Evolutionary conservation across 2,329 filamentous ascomycete species (phyloP).

Genomic region (Pestalotiopsis sp.): DNA sequence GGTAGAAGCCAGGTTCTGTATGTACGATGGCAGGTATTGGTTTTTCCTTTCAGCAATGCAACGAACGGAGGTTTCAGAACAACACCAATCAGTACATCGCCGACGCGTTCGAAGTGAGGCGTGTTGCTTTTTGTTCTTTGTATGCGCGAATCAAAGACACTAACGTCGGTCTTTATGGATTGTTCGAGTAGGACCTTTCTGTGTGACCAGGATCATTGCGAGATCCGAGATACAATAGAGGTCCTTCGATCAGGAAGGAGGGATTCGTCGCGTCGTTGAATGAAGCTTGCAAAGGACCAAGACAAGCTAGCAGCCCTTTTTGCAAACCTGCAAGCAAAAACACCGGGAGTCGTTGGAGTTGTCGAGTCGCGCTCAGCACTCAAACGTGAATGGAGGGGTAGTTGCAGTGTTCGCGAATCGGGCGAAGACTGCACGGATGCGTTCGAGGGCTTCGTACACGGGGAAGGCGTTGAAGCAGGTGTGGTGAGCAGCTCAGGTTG

Average conservation of each 20-base stretch:
- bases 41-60: not conserved
- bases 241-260: not conserved
- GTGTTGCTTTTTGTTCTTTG: not conserved
- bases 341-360: not conserved
- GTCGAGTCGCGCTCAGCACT: not conserved
- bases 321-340: not conserved
- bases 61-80: conserved; percentile 1
- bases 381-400: not conserved
- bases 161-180: conserved; percentile 12
- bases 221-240: not conserved
- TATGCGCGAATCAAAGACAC: conserved; percentile 13
- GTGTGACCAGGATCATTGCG: conserved; percentile 3
- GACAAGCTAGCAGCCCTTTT: not conserved
- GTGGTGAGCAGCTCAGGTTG: not conserved
- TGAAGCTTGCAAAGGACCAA: not conserved
- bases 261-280: not conserved
- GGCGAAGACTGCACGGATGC: not conserved
- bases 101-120: not conserved
- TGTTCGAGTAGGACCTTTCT: conserved; percentile 1
- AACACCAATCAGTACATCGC: conserved; percentile 5
- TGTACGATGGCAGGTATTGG: not conserved
- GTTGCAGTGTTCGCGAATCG: not conserved
- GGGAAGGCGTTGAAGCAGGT: not conserved
- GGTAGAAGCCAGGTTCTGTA: not conserved
- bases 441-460: not conserved